Evolutionary conservation across 2,329 filamentous ascomycete species (phyloP), one percentile per base, ranked within the genome.

Genomic region (Parascedosporium putredinis): DNA sequence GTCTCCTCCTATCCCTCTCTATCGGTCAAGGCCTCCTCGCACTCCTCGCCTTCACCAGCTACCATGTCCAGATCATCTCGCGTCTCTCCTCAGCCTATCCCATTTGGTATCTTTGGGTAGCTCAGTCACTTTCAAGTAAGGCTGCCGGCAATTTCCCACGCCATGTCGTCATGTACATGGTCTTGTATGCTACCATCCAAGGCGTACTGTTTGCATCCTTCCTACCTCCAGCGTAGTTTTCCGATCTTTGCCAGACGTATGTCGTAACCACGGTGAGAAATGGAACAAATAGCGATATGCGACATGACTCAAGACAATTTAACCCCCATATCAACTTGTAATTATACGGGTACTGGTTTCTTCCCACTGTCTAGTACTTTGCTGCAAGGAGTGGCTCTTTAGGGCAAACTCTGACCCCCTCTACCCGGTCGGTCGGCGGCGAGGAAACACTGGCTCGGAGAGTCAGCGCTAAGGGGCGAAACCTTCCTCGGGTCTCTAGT

Each of bases 21-120:
- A 66, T 83, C 3, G 77, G 80, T 3, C 91, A 98, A 64, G 65
- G 86, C 1, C 51, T 90, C 3, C 71, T 98, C 16, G 83, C 84
- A 1, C 53, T 78, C 2, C 64, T 91, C 52, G 86, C 88, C 18
- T 65, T 90, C 18, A 88, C 83, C 10, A 88, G 72, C 54, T 95
- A 94, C 61, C 93, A 98, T 62, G 85, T 96, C 23, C 93, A 98
- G 66, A 94, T 98, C 57, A 84, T 97, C 59, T 95, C 85, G 42
- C 80, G 93, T 22, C 75, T 98, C 14, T 84, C 88, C 1, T 95
- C 90, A 0, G 91, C 83, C 0, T 95, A 91, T 64, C 86, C 89
- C 1, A 67, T 93, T 16, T 96, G 89, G 88, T 93, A 95, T 62
- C 83, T 86, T 73, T 88, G 84, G 73, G 63, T 95, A 34, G 86